Evolutionary conservation across 2,329 filamentous ascomycete genomes (phyloP).

Genomic region (Penicillium sp.): DNA sequence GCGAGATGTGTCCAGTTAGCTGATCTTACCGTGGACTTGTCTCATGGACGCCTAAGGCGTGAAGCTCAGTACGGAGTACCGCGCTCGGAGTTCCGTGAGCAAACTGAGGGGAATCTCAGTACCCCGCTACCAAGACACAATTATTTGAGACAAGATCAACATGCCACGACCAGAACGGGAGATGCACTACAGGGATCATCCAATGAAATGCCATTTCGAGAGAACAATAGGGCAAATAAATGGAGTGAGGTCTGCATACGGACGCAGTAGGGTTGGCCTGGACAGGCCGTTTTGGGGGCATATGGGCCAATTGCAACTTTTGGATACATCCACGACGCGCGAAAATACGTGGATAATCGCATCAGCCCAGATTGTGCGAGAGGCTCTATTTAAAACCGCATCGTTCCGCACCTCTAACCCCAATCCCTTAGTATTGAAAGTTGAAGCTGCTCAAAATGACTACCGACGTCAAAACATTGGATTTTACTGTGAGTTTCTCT

Average conservation of each 20-base stretch:
- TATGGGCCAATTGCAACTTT: neutral
- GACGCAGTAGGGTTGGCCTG: neutral
- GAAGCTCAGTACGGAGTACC: neutral
- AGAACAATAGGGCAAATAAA: neutral
- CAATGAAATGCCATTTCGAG: neutral
- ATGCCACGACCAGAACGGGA: neutral
- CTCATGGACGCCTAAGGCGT: too few species aligned
- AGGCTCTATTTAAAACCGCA: neutral
- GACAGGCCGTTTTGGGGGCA: too few species aligned
- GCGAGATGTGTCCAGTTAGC: neutral
- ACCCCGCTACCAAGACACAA: neutral
- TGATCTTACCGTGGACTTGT: neutral
- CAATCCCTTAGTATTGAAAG: neutral
- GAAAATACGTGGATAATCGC: neutral
- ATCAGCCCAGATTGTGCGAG: neutral
- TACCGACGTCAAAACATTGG: neutral
- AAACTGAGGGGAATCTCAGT: neutral
- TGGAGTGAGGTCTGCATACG: neutral
- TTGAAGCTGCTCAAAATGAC: slow-evolving; percentile 1
- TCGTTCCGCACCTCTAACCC: too few species aligned
- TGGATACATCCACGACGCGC: neutral
- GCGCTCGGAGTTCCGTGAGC: neutral
- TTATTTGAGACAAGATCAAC: neutral
- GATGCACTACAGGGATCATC: neutral
- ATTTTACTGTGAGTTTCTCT: slow-evolving; percentile 8